phyloP scores from a whole-genome alignment of 2,329 filamentous ascomycete genomes.

The Neofusicoccum umdonicola region DNA sequence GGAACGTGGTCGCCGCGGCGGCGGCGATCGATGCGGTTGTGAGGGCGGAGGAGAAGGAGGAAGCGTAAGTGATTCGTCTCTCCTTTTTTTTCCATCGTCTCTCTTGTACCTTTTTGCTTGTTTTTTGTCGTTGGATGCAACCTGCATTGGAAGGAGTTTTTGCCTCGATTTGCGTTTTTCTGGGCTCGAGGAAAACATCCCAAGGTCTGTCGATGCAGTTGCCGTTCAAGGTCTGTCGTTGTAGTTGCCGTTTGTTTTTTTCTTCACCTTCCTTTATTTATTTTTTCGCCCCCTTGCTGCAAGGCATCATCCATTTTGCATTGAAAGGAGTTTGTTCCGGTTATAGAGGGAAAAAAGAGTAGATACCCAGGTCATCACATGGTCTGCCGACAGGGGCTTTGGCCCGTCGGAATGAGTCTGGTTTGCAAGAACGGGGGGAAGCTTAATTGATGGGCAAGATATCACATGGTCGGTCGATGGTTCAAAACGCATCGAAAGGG shows the following conservation, averaged over 20 bases:
- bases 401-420: conserved; percentile 6
- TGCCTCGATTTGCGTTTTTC: not conserved
- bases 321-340: conserved; percentile 15
- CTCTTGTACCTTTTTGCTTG: not conserved
- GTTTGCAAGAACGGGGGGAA: not conserved
- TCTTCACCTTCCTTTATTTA: not conserved
- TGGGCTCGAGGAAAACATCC: not conserved
- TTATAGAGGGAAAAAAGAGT: not conserved
- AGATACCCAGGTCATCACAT: conserved; percentile 15
- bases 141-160: not conserved
- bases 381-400: not conserved
- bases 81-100: not conserved
- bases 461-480: conserved; percentile 2
- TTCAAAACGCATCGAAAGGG: not conserved
- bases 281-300: not conserved
- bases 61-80: no score
- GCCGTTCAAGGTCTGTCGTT: not conserved
- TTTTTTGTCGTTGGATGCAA: not conserved
- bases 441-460: not conserved
- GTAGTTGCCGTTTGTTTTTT: not conserved
- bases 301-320: conserved; percentile 5
- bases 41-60: not conserved
- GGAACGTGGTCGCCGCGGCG: conserved; percentile 17
- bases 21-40: conserved; percentile 20
- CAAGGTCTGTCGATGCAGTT: not conserved